These are phyloP conservation scores for Eucalyptus virginea DNA, from an alignment of 345 rosid species.

Conservation along the genomic window DNA sequence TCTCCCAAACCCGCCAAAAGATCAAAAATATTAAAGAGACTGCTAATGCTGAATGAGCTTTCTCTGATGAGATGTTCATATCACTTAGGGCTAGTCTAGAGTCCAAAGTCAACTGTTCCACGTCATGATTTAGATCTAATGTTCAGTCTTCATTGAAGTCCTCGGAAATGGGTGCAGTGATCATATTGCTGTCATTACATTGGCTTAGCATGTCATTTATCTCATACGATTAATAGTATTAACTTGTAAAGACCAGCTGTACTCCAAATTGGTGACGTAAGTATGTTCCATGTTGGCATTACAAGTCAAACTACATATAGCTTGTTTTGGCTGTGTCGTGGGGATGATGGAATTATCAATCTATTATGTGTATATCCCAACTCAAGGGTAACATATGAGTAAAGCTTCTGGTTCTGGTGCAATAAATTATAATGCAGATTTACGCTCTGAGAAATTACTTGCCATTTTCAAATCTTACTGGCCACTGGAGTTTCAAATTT, in stretches of 20 bases:
- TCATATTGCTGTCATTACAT: not conserved
- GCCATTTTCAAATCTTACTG: not conserved
- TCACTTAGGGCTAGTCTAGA: not conserved
- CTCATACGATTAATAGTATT: not conserved
- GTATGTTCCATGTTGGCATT: not conserved
- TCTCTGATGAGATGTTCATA: not conserved
- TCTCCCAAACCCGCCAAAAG: not conserved
- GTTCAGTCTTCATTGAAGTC: not conserved
- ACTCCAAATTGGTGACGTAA: not conserved
- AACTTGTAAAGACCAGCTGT: not conserved
- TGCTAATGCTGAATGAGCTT: not conserved
- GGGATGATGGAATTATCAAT: not conserved
- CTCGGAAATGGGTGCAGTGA: not conserved
- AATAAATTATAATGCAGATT: not conserved
- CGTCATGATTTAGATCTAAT: not conserved
- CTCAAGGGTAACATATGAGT: not conserved
- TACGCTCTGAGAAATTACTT: not conserved
- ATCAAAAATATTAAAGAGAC: not conserved
- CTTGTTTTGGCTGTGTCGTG: not conserved
- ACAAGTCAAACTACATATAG: not conserved
- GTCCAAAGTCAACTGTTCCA: not conserved
- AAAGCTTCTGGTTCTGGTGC: not conserved
- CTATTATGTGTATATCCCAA: not conserved
- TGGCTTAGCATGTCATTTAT: not conserved
- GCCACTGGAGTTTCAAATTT: not conserved